Evolutionary conservation across 1,284 basidiomycete species (phyloP), one percentile per base, ranked within the genome.

Genomic region (Apiotrichum porosum): DNA sequence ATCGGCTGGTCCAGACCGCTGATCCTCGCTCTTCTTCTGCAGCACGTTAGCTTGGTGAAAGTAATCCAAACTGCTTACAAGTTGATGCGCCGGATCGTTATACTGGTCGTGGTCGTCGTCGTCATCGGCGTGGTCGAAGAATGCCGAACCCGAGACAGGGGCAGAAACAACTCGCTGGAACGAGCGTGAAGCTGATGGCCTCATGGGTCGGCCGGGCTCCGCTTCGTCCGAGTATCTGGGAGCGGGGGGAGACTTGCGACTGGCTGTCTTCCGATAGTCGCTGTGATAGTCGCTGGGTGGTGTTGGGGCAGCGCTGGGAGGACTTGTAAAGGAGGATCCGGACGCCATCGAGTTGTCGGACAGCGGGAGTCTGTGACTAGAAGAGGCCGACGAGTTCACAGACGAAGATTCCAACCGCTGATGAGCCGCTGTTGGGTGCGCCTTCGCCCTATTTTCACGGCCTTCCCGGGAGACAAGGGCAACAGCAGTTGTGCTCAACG

Each of bases 161-260:
- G 64, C 66, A 15, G 66, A 68, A 1, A 68, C 64, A 12, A 65
- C 61, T 15, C 66, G 36, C 21, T 61, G 56, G 35, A 64, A 62
- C 12, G 45, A 44, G 9, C 65, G 37, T 2, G 47, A 51, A 18
- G 26, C 26, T 12, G n/a, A 32, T 56, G 53, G n/a, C 48, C 52
- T n/a, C 35, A 42, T 18, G 34, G 31, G 30, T 23, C 42, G 35
- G 22, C 40, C 42, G 15, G 22, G 28, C 26, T 36, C 34, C 26
- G 47, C 24, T 37, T 38, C 34, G 26, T 37, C 44, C 1, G 12
- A 32, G 12, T 8, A 19, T 6, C 31, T 26, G 23, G 21, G 17
- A 17, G n/a, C 6, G 24, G 30, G 13, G 21, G 19, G 26, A 14
- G 15, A 28, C 26, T 28, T 6, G 26, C 26, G 26, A 28, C 26